Percentiles rank a stretch among this genome's conserved stretches.
Evolutionary conservation across 805 yeast genomes (phyloP).

Genomic region (Cyberlindnera euphorbiae): DNA sequence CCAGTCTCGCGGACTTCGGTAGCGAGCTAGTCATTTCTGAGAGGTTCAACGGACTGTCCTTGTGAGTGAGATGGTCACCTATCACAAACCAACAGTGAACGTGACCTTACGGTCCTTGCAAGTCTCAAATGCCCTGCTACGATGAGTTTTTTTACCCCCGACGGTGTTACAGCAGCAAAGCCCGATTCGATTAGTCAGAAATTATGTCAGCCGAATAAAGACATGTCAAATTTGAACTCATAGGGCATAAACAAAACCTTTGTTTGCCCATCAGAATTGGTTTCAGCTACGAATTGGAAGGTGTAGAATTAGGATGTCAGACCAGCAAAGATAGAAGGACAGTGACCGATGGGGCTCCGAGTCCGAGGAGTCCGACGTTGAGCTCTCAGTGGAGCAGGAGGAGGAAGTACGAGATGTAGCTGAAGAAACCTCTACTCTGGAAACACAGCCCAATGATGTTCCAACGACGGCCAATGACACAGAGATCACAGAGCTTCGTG

Average conservation of each 20-base stretch:
- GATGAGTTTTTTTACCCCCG: too few relatives aligned
- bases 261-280: not conserved
- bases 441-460: not conserved
- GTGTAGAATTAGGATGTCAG: not conserved
- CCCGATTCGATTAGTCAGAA: too few relatives aligned
- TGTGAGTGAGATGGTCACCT: too few relatives aligned
- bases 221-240: not conserved
- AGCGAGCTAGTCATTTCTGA: not conserved
- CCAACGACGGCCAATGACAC: conserved; percentile 1
- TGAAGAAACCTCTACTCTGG: not conserved
- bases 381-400: not conserved
- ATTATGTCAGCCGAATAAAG: too few relatives aligned
- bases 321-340: conserved; percentile 10
- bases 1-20: not conserved
- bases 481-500: conserved; percentile 32
- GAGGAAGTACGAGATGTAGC: too few relatives aligned
- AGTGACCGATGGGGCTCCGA: conserved; percentile 22
- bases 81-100: too few relatives aligned
- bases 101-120: too few relatives aligned
- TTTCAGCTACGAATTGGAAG: not conserved
- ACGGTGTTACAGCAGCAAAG: too few relatives aligned
- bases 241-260: too few relatives aligned
- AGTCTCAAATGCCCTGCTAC: too few relatives aligned
- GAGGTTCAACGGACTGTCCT: not conserved
- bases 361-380: conserved; percentile 11